Conservation (phyloP, 2,329 filamentous ascomycete species). For the Rutstroemia sp. region DNA sequence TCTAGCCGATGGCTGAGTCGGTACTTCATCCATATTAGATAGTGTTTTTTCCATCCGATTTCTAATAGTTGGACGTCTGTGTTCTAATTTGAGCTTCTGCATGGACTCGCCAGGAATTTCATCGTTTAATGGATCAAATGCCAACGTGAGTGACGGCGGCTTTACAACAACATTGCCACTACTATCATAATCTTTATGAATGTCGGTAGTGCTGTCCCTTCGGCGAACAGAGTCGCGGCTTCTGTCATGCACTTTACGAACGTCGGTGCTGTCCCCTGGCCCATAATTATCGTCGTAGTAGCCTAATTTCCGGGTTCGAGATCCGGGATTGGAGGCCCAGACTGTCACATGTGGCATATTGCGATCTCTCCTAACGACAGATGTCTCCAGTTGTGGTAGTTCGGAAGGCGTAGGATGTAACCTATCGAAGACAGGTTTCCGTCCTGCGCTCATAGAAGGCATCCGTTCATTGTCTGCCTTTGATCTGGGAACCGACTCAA, state of each 20-base stretch:
- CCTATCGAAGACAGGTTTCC: background rate
- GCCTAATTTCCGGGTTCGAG: conserved; percentile 2
- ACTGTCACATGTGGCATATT: background rate
- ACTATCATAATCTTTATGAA: conserved; percentile 2
- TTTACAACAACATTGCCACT: background rate
- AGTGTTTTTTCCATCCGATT: no score
- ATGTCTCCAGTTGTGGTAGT: background rate
- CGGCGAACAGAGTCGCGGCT: background rate
- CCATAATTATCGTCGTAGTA: background rate
- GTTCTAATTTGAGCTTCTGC: no score
- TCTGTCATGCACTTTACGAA: background rate
- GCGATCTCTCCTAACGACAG: conserved; percentile 1
- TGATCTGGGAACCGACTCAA: background rate
- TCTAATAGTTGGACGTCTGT: no score
- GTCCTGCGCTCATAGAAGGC: background rate
- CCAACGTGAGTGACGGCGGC: background rate
- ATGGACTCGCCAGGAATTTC: no score
- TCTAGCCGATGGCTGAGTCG: no score
- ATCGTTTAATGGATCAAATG: no score
- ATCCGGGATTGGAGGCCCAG: background rate
- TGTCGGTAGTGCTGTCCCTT: background rate
- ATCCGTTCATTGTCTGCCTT: conserved; percentile 1
- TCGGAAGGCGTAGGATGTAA: background rate
- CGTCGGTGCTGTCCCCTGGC: background rate
- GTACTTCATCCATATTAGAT: no score